Conservation (phyloP, 2,329 filamentous ascomycete genomes). For the Colletotrichum eremochloae region DNA sequence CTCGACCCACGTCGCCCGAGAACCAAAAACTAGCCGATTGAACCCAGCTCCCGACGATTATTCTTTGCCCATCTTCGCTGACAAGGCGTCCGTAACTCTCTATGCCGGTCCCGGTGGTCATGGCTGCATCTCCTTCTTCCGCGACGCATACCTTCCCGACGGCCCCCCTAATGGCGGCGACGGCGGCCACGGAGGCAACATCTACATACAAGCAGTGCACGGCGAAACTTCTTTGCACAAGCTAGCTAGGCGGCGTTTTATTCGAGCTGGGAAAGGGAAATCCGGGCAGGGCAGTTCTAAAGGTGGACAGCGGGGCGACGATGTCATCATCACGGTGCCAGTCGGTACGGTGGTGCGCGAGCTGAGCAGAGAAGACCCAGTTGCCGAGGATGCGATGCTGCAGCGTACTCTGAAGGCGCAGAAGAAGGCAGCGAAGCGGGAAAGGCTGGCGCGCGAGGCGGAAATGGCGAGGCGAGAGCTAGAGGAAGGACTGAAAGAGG, state of each 20-base stretch:
- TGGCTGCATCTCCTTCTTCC: constrained; percentile 93
- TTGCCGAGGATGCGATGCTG: constrained; percentile 71
- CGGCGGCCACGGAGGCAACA: constrained; percentile 88
- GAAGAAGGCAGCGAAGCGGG: constrained; percentile 34
- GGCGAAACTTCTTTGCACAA: constrained; percentile 96
- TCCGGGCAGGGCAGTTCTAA: constrained; percentile 81
- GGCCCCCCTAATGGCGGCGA: constrained; percentile 96
- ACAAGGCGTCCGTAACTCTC: constrained; percentile 84
- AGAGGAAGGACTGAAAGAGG: constrained; percentile 33
- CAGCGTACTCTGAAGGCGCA: constrained; percentile 37
- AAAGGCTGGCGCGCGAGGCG: constrained; percentile 27
- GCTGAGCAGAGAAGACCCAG: constrained; percentile 81
- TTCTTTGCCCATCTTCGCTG: constrained; percentile 84
- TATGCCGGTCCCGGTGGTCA: constrained; percentile 87
- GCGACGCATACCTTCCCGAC: constrained; percentile 89
- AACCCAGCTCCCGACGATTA: constrained; percentile 90
- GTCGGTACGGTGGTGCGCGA: constrained; percentile 93
- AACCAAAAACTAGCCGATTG: constrained; percentile 65
- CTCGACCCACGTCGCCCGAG: constrained; percentile 41
- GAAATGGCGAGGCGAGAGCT: constrained; percentile 40
- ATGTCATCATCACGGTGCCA: constrained; percentile 89
- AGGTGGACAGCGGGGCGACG: constrained; percentile 85
- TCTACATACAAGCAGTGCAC: constrained; percentile 94
- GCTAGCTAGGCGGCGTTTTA: constrained; percentile 80
- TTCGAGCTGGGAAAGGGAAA: constrained; percentile 81